Evolutionary conservation across 179 eudicot species (phyloP).

Genomic region (Beta corolliflora): DNA sequence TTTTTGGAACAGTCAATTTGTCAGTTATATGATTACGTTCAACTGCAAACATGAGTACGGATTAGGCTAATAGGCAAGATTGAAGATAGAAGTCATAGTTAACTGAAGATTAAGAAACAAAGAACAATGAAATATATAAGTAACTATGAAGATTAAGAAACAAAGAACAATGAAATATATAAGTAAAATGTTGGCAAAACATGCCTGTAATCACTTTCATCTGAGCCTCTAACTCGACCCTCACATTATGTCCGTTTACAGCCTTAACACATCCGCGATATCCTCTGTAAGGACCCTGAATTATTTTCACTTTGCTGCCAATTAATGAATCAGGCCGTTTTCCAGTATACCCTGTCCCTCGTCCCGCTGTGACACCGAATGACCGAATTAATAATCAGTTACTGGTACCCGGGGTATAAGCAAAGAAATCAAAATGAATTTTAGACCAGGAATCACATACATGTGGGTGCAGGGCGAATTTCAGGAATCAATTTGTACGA

Average conservation of each 20-base stretch:
- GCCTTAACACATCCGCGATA: conserved; percentile 74
- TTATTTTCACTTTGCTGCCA: conserved; percentile 55
- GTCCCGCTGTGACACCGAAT: conserved; percentile 41
- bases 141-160: too few species aligned
- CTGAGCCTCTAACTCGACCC: too few species aligned
- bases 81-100: not conserved
- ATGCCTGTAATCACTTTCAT: too few species aligned
- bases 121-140: too few species aligned
- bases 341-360: conserved; percentile 44
- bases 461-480: conserved; percentile 1
- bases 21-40: conserved; percentile 64
- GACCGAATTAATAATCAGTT: not conserved
- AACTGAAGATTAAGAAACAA: too few species aligned
- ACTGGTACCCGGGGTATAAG: not conserved
- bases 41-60: conserved; percentile 40
- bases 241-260: too few species aligned
- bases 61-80: not conserved
- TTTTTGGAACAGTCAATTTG: conserved; percentile 48
- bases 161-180: too few species aligned
- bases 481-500: conserved; percentile 6
- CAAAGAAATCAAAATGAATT: not conserved
- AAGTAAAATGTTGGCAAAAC: too few species aligned
- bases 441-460: conserved; percentile 14
- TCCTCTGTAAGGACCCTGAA: conserved; percentile 70
- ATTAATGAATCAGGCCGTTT: conserved; percentile 58